Base-by-base conservation (phyloP, 345 rosid species). In the Durio zibethinus region DNA sequence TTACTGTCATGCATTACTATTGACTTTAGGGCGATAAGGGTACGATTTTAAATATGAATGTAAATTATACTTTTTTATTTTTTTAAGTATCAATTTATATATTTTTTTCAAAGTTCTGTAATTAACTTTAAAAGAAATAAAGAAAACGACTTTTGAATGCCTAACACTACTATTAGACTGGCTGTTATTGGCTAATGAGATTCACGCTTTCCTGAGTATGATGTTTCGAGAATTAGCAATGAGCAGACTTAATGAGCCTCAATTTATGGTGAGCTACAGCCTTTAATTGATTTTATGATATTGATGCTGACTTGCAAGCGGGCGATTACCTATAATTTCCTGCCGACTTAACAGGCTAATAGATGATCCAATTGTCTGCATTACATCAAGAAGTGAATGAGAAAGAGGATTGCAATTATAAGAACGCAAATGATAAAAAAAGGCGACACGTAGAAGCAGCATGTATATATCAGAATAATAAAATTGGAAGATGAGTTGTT, bases 191-290 rank as follows among this genome's bases (percentile, higher is more conserved):
- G n/a, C n/a, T n/a, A n/a, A n/a, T 4, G 35, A 33, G 2, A 4
- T 33, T 33, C 36, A 33, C 36, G 4, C 14, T 61, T 16, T 11
- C 3, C 25, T 50, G 74, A 50, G 18, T 71, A 50, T 31, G 74
- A 71, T 71, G 60, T 50, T 29, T 31, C 4, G 23, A 1, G 9
- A 29, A 36, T 29, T 18, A 18, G 74, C 25, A 70, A 47, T 4
- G 47, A 9, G 4, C 42, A 29, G 74, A 50, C 29, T 71, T 50
- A 50, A 50, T 71, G 60, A 29, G 61, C 74, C 74, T 70, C 60
- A 29, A 31, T 47, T 48, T 14, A 25, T 1, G 42, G 42, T 70
- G 59, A 18, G 25, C 25, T 50, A 31, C 20, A 23, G n/a, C 20
- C 20, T 43, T 29, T 27, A 70, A 14, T 11, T 4, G 57, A 35